phyloP scores from a whole-genome alignment of 352 stramenopile species.

The Globisporangium mamillatum region DNA sequence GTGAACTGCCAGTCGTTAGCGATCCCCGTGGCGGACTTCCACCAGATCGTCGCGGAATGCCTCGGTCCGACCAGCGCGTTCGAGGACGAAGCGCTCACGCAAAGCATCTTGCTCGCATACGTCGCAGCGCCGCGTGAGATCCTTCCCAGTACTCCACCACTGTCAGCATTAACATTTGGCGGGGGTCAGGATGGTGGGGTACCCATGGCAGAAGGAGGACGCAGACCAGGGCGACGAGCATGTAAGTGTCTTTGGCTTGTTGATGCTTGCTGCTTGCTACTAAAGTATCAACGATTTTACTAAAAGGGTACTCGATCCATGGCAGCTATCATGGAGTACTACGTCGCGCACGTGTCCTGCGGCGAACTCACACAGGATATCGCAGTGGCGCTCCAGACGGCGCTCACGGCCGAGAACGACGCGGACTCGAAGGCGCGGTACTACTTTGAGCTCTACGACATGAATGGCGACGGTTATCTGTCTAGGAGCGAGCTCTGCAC shows the following conservation, averaged over 20 bases:
- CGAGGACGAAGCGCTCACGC: slow-evolving; percentile 21
- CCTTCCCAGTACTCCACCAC: not conserved
- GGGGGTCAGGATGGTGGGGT: not conserved
- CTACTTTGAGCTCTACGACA: slow-evolving; percentile 42
- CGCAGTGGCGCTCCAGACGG: slow-evolving; percentile 27
- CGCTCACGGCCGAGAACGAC: slow-evolving; percentile 21
- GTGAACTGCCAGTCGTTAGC: slow-evolving; percentile 9
- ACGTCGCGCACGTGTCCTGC: slow-evolving; percentile 19
- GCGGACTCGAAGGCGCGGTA: slow-evolving; percentile 32
- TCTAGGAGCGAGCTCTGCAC: slow-evolving; percentile 31
- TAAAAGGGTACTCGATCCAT: not conserved
- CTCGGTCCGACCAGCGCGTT: slow-evolving; percentile 4
- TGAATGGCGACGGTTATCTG: slow-evolving; percentile 28
- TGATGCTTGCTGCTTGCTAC: not conserved
- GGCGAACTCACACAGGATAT: slow-evolving; percentile 31
- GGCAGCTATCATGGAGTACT: slow-evolving; percentile 16
- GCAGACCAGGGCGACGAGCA: slow-evolving; percentile 1
- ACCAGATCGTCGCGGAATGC: slow-evolving; percentile 18
- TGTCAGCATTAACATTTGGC: not conserved
- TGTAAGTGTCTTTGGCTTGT: slow-evolving; percentile 3
- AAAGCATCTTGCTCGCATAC: slow-evolving; percentile 30
- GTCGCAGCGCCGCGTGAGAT: slow-evolving; percentile 17
- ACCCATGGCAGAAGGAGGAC: not conserved
- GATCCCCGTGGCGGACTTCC: slow-evolving; percentile 21
- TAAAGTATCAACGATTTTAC: not conserved